Conservation (phyloP, 352 stramenopile genomes). For the Phytopythium aichiense region DNA sequence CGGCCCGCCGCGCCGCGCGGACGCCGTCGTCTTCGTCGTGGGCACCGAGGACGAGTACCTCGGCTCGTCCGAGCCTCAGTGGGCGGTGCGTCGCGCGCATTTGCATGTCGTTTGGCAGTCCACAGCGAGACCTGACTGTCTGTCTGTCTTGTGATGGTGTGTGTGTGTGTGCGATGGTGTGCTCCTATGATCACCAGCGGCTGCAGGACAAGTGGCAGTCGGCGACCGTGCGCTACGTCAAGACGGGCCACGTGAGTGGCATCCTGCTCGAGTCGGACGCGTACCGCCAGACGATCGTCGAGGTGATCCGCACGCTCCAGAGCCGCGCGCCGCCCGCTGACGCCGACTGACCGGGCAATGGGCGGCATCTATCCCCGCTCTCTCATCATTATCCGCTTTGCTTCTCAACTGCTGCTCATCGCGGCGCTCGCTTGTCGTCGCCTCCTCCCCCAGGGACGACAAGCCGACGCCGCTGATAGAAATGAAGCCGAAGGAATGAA, state of each 20-base stretch:
- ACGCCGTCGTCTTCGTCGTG: slow-evolving; percentile 73
- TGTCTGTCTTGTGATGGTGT: neutral
- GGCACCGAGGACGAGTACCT: slow-evolving; percentile 81
- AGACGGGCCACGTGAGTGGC: slow-evolving; percentile 72
- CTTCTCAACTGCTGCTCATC: neutral
- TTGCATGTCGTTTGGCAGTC: neutral
- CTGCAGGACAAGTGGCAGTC: slow-evolving; percentile 54
- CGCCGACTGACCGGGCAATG: neutral
- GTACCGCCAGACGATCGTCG: slow-evolving; percentile 68
- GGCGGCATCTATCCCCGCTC: slow-evolving; percentile 2
- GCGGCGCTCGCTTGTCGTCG: neutral
- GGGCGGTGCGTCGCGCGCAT: slow-evolving; percentile 22
- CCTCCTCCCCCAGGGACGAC: neutral
- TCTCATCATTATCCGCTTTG: neutral
- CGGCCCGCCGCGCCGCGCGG: slow-evolving; percentile 44
- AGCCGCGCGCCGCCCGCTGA: neutral
- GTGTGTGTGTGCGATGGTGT: neutral
- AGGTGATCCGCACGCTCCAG: slow-evolving; percentile 29
- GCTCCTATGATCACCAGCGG: slow-evolving; percentile 16
- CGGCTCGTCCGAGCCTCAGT: slow-evolving; percentile 52
- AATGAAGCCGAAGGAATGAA: neutral
- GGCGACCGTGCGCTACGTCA: slow-evolving; percentile 57
- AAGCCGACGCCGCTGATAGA: neutral
- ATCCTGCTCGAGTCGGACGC: slow-evolving; percentile 69
- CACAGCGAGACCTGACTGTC: neutral